These are phyloP conservation scores for Alloascoidea africana DNA, from an alignment of 805 yeast species.

Conservation along the genomic window DNA sequence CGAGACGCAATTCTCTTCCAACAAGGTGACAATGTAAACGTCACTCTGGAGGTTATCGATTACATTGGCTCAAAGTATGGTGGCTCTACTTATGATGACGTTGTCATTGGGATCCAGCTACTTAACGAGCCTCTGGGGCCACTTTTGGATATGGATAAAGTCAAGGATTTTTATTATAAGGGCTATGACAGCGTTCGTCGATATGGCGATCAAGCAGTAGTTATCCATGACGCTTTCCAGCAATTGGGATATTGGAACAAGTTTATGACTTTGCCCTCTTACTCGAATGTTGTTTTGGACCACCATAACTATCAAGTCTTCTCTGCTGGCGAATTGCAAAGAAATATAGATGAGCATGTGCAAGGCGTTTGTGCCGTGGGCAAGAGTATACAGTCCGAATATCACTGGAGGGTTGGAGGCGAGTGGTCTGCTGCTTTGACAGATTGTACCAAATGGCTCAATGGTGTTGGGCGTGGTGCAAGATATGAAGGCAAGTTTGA, in stretches of 20 bases:
- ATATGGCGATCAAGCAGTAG: constrained; percentile 34
- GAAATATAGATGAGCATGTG: constrained; percentile 48
- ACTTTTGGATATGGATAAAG: constrained; percentile 35
- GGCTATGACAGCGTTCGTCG: constrained; percentile 56
- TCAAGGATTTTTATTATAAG: constrained; percentile 41
- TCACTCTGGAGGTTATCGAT: constrained; percentile 41
- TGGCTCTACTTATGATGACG: constrained; percentile 41
- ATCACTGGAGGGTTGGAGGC: constrained; percentile 67
- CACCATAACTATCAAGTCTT: constrained; percentile 90
- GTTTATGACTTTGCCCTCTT: constrained; percentile 27
- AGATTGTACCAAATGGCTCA: constrained; percentile 80
- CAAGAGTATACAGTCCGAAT: constrained; percentile 26
- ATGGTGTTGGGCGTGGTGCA: constrained; percentile 76
- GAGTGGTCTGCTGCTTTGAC: constrained; percentile 91
- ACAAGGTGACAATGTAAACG: constrained; percentile 31
- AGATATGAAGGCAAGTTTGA: constrained; percentile 57
- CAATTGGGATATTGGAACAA: constrained; percentile 46
- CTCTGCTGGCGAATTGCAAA: constrained; percentile 40
- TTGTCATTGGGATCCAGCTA: constrained; percentile 70
- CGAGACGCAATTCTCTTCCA: constrained; percentile 51
- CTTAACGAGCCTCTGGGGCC: constrained; percentile 86
- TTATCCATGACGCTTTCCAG: constrained; percentile 77
- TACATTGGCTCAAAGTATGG: constrained; percentile 52
- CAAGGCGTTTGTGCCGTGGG: constrained; percentile 37
- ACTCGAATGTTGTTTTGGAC: constrained; percentile 64